Evolutionary conservation across 2,329 filamentous ascomycete genomes (phyloP).

Genomic region (Verticillium klebahnii): DNA sequence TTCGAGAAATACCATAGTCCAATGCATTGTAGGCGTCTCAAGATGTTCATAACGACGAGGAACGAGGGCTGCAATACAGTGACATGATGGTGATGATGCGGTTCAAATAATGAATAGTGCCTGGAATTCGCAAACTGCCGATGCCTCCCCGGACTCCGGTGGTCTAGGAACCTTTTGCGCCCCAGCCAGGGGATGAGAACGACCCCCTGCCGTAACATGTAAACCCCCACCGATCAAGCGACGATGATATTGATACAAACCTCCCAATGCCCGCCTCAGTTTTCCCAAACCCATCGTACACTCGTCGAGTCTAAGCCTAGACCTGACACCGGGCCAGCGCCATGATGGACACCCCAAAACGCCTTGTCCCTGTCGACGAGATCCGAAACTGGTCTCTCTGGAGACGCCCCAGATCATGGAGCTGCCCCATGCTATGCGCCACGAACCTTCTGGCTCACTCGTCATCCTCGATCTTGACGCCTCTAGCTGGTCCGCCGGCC

Average conservation of each 20-base stretch:
- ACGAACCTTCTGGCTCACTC: not conserved
- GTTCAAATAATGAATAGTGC: not conserved
- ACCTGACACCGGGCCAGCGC: not conserved
- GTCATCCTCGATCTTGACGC: not conserved
- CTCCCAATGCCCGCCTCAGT: not conserved
- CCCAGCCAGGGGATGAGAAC: not conserved
- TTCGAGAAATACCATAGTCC: conserved; percentile 1
- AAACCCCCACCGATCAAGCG: not conserved
- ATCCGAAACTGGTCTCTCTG: not conserved
- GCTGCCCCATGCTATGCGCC: not conserved
- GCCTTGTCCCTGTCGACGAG: not conserved
- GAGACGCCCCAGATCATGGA: not conserved
- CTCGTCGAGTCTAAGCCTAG: not conserved
- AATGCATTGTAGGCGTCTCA: not conserved
- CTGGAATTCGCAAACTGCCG: not conserved
- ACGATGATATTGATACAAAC: not conserved
- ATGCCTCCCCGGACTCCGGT: not conserved
- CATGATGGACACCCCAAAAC: not conserved
- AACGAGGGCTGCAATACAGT: not conserved
- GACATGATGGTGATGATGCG: not conserved
- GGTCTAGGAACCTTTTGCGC: not conserved
- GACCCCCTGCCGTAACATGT: not conserved
- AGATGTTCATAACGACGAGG: not conserved
- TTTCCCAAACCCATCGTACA: not conserved
- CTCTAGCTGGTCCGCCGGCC: not conserved